These are phyloP conservation scores for Ophiostoma tasmaniense DNA, from an alignment of 2,329 filamentous ascomycete genomes.

Conservation along the genomic window DNA sequence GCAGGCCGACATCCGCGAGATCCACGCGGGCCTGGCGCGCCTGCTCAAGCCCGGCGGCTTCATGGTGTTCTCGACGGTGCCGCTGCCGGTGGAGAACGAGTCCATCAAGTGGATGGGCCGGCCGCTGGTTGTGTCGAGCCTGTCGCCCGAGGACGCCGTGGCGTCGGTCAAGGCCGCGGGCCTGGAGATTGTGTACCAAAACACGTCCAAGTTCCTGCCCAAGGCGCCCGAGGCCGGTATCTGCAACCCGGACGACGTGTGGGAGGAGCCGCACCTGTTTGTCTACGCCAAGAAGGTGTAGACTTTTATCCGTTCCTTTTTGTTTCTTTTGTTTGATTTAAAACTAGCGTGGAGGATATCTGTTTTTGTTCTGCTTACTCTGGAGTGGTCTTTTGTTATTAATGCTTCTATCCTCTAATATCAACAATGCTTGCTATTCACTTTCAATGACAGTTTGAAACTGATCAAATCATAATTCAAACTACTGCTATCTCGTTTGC, in stretches of 20 bases:
- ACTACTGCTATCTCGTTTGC: not conserved
- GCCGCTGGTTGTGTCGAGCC: constrained; percentile 23
- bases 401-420: not conserved
- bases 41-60: constrained; percentile 29
- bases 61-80: constrained; percentile 34
- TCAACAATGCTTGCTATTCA: not conserved
- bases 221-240: constrained; percentile 23
- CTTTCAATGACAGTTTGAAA: too few species aligned
- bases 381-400: not conserved
- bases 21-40: constrained; percentile 23
- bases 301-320: not conserved
- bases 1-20: constrained; percentile 23
- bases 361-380: not conserved
- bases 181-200: constrained; percentile 20
- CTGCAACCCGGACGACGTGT: constrained; percentile 23
- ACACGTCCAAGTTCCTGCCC: constrained; percentile 20
- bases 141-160: constrained; percentile 22
- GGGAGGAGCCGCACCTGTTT: constrained; percentile 27
- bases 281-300: constrained; percentile 24
- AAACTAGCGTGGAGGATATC: not conserved
- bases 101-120: constrained; percentile 25
- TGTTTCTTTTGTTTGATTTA: not conserved
- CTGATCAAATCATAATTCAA: not conserved
- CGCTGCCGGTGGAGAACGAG: constrained; percentile 22
- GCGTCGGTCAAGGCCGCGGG: constrained; percentile 20